phyloP scores from a whole-genome alignment of 495 filamentous ascomycete species.

The Penicillium chermesinum region DNA sequence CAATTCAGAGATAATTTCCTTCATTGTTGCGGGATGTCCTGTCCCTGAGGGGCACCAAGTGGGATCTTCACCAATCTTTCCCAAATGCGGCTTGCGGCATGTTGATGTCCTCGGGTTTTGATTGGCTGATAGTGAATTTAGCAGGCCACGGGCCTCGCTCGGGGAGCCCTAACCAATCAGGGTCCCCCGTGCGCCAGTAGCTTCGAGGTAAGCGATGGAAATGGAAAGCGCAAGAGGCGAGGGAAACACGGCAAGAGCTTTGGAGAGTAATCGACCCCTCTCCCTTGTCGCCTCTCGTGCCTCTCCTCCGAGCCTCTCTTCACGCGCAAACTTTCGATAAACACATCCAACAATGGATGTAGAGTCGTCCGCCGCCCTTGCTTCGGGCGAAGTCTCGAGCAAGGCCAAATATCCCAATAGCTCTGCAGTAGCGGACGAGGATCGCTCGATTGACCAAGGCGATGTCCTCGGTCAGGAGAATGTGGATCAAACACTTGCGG shows the following conservation, averaged over 20 bases:
- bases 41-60: neutral
- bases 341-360: conserved; percentile 12
- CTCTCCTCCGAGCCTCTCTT: no score
- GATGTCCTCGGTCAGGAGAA: conserved; percentile 45
- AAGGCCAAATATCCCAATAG: conserved; percentile 2
- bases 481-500: conserved; percentile 58
- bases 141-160: neutral
- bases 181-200: neutral
- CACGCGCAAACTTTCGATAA: no score
- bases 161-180: neutral
- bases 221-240: neutral
- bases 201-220: neutral
- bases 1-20: neutral
- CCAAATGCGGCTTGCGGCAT: neutral
- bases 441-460: conserved; percentile 22
- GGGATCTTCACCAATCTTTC: neutral
- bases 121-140: neutral
- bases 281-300: neutral
- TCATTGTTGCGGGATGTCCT: neutral
- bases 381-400: neutral
- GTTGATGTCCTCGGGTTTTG: neutral
- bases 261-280: neutral
- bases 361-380: conserved; percentile 6
- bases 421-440: conserved; percentile 5
- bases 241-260: neutral